Conservation (phyloP, 176 grass and related monocot species). For the Hsuehochloa calcarea region DNA sequence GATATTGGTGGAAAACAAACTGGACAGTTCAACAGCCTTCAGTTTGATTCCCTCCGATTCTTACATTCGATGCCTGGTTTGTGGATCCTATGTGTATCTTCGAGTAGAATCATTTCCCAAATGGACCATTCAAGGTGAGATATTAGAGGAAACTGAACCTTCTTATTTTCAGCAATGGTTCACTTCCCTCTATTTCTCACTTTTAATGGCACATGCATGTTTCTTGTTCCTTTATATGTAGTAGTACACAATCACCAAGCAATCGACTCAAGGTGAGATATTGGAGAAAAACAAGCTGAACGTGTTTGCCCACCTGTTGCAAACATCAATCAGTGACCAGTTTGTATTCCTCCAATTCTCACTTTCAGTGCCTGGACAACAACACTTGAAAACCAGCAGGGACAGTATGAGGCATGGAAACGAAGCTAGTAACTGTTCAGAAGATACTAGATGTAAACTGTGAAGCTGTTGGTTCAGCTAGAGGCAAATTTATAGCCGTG, state of each 20-base stretch:
- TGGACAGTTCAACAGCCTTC: not conserved
- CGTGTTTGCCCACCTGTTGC: not conserved
- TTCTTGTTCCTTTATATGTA: not conserved
- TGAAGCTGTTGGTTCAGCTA: conserved; percentile 9
- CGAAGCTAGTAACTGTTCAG: not conserved
- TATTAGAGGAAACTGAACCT: conserved; percentile 53
- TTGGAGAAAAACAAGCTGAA: conserved; percentile 50
- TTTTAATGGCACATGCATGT: not conserved
- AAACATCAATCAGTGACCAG: not conserved
- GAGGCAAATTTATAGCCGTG: not conserved
- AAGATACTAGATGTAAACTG: conserved; percentile 11
- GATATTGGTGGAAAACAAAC: conserved; percentile 39
- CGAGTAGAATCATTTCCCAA: not conserved
- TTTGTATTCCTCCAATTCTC: conserved; percentile 55
- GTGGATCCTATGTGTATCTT: not conserved
- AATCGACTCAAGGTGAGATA: conserved; percentile 41
- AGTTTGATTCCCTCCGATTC: conserved; percentile 19
- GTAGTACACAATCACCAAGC: not conserved
- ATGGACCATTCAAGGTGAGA: conserved; percentile 35
- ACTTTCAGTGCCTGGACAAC: conserved; percentile 21
- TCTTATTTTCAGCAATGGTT: conserved; percentile 11
- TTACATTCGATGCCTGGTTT: conserved; percentile 16
- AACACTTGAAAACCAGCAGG: not conserved
- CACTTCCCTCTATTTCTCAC: conserved; percentile 43
- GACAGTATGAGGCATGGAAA: not conserved